These are phyloP conservation scores for Fraxinus xanthoxyloides DNA, from an alignment of 305 asterid species.

Conservation along the genomic window DNA sequence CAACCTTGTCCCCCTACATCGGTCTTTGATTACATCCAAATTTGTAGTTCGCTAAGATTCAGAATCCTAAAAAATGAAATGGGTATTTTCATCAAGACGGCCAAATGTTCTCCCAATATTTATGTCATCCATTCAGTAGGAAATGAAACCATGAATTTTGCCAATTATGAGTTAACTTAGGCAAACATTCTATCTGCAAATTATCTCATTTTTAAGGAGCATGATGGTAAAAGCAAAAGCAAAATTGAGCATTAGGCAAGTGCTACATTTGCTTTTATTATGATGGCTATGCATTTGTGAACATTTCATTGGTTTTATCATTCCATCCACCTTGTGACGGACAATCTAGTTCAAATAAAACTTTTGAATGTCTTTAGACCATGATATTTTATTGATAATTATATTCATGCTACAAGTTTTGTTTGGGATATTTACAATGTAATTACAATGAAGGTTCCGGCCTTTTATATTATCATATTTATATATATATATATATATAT, in stretches of 20 bases:
- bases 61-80: neutral
- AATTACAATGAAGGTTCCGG: neutral
- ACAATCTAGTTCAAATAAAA: neutral
- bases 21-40: neutral
- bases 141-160: neutral
- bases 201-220: neutral
- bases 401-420: neutral
- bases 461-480: neutral
- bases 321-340: neutral
- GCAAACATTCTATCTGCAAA: neutral
- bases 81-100: neutral
- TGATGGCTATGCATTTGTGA: neutral
- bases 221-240: neutral
- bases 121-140: neutral
- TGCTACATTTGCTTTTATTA: neutral
- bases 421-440: neutral
- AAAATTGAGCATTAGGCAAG: neutral
- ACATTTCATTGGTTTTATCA: neutral
- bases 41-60: neutral
- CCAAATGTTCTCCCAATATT: neutral
- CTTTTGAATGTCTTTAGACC: neutral
- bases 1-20: neutral
- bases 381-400: too few relatives aligned
- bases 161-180: neutral
- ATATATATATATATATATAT: neutral